Percentiles rank a stretch among this genome's conserved stretches.
Evolutionary conservation across 176 grass and related monocot species (phyloP).

Genomic region (Ananas comosus): DNA sequence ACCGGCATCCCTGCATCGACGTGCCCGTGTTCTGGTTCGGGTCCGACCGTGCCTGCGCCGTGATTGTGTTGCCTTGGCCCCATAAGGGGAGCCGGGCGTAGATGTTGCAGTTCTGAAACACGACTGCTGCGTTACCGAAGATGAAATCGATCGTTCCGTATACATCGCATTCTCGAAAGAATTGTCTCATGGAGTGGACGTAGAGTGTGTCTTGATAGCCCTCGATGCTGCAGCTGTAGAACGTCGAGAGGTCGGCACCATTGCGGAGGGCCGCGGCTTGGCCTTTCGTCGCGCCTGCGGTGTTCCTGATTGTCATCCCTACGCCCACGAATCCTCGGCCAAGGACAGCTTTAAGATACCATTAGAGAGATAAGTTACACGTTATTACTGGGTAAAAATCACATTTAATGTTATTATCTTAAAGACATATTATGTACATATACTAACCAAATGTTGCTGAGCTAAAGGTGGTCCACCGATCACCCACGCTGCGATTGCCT

Average conservation of each 20-base stretch:
- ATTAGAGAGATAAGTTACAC: no score
- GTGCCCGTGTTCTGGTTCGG: slow-evolving; percentile 34
- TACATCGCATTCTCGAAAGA: slow-evolving; percentile 34
- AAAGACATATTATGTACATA: not conserved
- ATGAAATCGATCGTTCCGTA: slow-evolving; percentile 40
- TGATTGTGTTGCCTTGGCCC: slow-evolving; percentile 27
- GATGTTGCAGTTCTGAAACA: slow-evolving; percentile 34
- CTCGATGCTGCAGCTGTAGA: slow-evolving; percentile 30
- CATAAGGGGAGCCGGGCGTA: slow-evolving; percentile 5
- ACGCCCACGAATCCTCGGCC: slow-evolving; percentile 34
- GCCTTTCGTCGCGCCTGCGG: slow-evolving; percentile 18
- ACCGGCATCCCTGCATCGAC: slow-evolving; percentile 21
- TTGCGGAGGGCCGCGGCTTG: slow-evolving; percentile 34
- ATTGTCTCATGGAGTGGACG: slow-evolving; percentile 35
- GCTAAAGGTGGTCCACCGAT: slow-evolving; percentile 23
- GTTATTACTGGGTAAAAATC: no score
- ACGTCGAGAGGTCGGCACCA: slow-evolving; percentile 20
- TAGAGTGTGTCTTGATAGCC: slow-evolving; percentile 50
- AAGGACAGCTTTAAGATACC: slow-evolving; percentile 16
- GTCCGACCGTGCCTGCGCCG: slow-evolving; percentile 28
- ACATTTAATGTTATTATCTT: no score
- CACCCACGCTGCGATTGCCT: slow-evolving; percentile 7
- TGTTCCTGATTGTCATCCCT: slow-evolving; percentile 26
- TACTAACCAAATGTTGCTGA: slow-evolving; percentile 16
- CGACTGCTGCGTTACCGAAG: slow-evolving; percentile 37